Conservation (phyloP, 371 early-diverging fungal genomes). For the Cokeromyces recurvatus region DNA sequence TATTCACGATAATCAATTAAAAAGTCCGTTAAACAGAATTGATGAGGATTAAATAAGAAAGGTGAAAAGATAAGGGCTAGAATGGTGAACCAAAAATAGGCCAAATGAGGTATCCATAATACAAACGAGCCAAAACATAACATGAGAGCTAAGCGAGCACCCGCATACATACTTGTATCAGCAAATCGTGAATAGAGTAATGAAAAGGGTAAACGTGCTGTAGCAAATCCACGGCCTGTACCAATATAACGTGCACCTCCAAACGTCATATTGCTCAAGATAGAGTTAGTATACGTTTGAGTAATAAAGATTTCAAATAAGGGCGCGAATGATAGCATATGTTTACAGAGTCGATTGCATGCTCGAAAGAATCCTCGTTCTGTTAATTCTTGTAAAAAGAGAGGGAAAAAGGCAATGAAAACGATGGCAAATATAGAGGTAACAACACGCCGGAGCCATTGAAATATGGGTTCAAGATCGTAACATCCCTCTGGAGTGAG, state of each 20-base stretch:
- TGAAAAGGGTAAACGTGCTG: slow-evolving; percentile 70
- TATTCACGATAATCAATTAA: slow-evolving; percentile 77
- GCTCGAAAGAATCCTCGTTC: slow-evolving; percentile 80
- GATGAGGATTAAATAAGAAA: slow-evolving; percentile 82
- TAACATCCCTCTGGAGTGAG: slow-evolving; percentile 58
- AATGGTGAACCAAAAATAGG: slow-evolving; percentile 83
- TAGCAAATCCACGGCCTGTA: slow-evolving; percentile 88
- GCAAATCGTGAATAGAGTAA: slow-evolving; percentile 77
- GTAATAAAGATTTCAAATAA: slow-evolving; percentile 88
- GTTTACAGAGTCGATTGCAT: slow-evolving; percentile 71
- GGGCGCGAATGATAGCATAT: slow-evolving; percentile 78
- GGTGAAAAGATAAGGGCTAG: slow-evolving; percentile 70
- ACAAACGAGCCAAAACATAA: slow-evolving; percentile 67
- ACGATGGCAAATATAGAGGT: slow-evolving; percentile 73
- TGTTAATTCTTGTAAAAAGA: slow-evolving; percentile 79
- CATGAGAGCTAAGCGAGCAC: slow-evolving; percentile 61
- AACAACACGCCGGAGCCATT: slow-evolving; percentile 79
- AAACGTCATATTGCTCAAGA: slow-evolving; percentile 74
- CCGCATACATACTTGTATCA: slow-evolving; percentile 74
- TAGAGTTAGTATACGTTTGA: slow-evolving; percentile 77
- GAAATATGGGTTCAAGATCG: slow-evolving; percentile 63
- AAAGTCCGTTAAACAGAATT: slow-evolving; percentile 69
- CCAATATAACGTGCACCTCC: slow-evolving; percentile 84
- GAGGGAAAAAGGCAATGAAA: slow-evolving; percentile 77
- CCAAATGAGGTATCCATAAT: slow-evolving; percentile 66